Evolutionary conservation across 2,329 filamentous ascomycete species (phyloP).

Genomic region (Colletotrichum scovillei): DNA sequence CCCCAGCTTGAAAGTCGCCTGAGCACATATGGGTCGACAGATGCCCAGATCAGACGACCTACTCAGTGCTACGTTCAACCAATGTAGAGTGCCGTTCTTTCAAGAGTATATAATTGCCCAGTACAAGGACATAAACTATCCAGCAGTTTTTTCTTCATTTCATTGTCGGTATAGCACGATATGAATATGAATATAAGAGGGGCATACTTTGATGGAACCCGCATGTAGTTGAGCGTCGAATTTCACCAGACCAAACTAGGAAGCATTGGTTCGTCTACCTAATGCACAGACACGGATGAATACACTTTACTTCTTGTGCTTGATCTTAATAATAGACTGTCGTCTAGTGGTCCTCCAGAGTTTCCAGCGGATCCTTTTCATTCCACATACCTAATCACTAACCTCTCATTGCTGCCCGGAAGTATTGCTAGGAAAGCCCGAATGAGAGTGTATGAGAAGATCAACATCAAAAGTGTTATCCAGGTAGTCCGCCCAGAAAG

Average conservation of each 20-base stretch:
- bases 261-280: no score
- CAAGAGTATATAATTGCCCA: not conserved
- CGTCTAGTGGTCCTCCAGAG: not conserved
- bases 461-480: constrained; percentile 11
- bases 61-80: not conserved
- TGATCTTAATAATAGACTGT: no score
- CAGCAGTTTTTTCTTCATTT: not conserved
- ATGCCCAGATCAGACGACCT: not conserved
- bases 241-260: no score
- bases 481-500: constrained; percentile 6
- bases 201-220: no score
- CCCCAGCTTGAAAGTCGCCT: not conserved
- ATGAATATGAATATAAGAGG: not conserved
- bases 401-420: not conserved
- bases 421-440: not conserved
- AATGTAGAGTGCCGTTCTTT: not conserved
- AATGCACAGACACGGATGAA: no score
- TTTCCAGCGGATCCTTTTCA: not conserved
- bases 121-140: not conserved
- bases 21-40: not conserved
- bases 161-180: not conserved
- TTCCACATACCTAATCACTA: not conserved
- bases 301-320: no score
- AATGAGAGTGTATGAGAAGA: constrained; percentile 8
- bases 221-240: no score